Percentiles rank a stretch among this genome's conserved stretches.
Conservation (phyloP, 805 yeast species). For the Phaffomyces antillensis region DNA sequence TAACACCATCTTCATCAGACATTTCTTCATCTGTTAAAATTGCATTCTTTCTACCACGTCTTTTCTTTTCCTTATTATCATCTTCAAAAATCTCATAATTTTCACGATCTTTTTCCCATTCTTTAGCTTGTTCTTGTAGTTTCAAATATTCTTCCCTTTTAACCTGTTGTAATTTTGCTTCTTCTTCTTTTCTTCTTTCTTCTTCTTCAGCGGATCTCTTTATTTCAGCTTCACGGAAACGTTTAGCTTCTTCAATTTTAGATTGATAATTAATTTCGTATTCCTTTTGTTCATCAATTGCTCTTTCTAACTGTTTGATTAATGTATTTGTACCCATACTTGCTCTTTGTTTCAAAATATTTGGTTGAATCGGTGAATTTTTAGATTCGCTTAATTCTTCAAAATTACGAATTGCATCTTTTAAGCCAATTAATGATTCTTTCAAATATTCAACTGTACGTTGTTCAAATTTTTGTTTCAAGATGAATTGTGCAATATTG, state of each 20-base stretch:
- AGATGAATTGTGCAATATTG: conserved; percentile 78
- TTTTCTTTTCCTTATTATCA: conserved; percentile 31
- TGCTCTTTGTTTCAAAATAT: conserved; percentile 82
- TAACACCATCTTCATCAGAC: conserved; percentile 22
- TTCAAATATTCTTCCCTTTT: conserved; percentile 37
- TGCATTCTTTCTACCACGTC: conserved; percentile 28
- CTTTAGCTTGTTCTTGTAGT: conserved; percentile 50
- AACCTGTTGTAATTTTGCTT: conserved; percentile 36
- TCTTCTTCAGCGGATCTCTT: conserved; percentile 44
- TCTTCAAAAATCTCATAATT: conserved; percentile 27
- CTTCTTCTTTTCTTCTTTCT: conserved; percentile 37
- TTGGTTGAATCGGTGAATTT: conserved; percentile 70
- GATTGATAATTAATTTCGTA: conserved; percentile 50
- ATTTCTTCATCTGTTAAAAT: conserved; percentile 43
- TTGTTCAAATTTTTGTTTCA: conserved; percentile 50
- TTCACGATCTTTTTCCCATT: conserved; percentile 50
- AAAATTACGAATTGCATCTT: conserved; percentile 53
- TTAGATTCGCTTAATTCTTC: conserved; percentile 50
- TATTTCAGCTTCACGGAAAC: conserved; percentile 39
- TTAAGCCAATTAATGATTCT: conserved; percentile 46
- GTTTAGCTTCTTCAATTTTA: conserved; percentile 69
- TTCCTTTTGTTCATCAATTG: conserved; percentile 63
- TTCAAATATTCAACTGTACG: conserved; percentile 60
- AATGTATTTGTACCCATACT: conserved; percentile 74
- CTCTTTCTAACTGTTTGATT: conserved; percentile 60